phyloP scores from a whole-genome alignment of 305 asterid species.

The Rubia peregrina region DNA sequence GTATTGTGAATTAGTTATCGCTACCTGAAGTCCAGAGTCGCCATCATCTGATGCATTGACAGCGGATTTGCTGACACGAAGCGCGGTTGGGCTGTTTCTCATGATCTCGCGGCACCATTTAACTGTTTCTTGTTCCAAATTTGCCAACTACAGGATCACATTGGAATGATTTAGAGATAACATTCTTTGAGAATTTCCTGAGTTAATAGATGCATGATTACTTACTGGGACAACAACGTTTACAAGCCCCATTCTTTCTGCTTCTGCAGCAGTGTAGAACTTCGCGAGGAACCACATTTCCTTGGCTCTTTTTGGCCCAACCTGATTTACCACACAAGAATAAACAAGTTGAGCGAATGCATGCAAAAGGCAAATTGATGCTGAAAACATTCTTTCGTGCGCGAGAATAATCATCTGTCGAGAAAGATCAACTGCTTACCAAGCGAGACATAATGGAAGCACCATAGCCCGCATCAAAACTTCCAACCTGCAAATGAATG shows the following conservation, averaged over 20 bases:
- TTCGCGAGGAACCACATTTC: slow-evolving; percentile 90
- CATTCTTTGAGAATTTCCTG: not conserved
- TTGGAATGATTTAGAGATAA: not conserved
- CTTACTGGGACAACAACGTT: slow-evolving; percentile 77
- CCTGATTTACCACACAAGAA: slow-evolving; percentile 24
- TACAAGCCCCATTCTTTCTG: slow-evolving; percentile 93
- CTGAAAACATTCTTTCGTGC: too few relatives aligned
- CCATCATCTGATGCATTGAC: slow-evolving; percentile 93
- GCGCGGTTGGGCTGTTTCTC: slow-evolving; percentile 85
- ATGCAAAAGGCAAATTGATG: too few relatives aligned
- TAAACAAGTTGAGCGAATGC: too few relatives aligned
- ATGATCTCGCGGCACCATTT: slow-evolving; percentile 90
- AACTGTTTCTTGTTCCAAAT: slow-evolving; percentile 74
- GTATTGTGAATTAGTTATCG: not conserved
- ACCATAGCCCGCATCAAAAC: slow-evolving; percentile 97
- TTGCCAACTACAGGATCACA: slow-evolving; percentile 39
- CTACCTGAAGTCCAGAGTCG: slow-evolving; percentile 93
- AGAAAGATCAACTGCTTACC: too few relatives aligned
- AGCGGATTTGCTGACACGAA: slow-evolving; percentile 77
- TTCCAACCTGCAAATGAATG: slow-evolving; percentile 59
- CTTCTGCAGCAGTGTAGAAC: slow-evolving; percentile 74
- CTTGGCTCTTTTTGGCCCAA: slow-evolving; percentile 87
- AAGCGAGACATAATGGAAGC: slow-evolving; percentile 82
- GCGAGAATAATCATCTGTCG: too few relatives aligned
- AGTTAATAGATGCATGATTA: too few relatives aligned